Percentiles rank a stretch among this genome's conserved stretches.
Evolutionary conservation across 192 early-diverging fungal species (phyloP).

Genomic region (Haplosporangium gracile): DNA sequence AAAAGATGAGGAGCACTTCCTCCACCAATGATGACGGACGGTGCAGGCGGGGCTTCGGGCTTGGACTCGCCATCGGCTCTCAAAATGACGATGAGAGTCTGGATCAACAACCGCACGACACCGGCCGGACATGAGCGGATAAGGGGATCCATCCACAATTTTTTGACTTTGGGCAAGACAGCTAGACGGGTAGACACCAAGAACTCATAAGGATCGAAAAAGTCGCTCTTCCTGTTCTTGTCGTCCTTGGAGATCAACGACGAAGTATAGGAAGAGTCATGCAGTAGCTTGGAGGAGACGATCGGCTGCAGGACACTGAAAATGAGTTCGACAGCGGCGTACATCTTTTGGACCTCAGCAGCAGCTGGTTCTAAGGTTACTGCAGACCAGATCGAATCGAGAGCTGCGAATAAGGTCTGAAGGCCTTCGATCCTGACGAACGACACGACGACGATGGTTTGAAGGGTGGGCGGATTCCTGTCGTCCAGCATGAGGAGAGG

Average conservation of each 20-base stretch:
- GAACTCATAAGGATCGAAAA: conserved; percentile 81
- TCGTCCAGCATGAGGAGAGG: conserved; percentile 74
- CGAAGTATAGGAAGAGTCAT: conserved; percentile 80
- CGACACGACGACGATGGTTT: conserved; percentile 70
- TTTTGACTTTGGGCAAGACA: conserved; percentile 68
- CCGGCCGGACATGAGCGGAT: conserved; percentile 64
- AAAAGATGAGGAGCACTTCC: conserved; percentile 40
- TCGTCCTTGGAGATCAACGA: conserved; percentile 63
- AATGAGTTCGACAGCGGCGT: conserved; percentile 67
- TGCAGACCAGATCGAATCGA: conserved; percentile 62
- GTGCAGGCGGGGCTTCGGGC: conserved; percentile 36
- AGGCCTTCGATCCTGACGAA: conserved; percentile 74
- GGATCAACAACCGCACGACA: conserved; percentile 72
- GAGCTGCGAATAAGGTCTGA: conserved; percentile 58
- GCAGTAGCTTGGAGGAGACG: conserved; percentile 78
- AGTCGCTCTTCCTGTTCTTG: conserved; percentile 63
- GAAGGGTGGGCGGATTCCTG: conserved; percentile 66
- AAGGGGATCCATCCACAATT: conserved; percentile 72
- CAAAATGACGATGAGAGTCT: conserved; percentile 75
- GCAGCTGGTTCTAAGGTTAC: conserved; percentile 29
- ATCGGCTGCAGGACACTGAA: conserved; percentile 76
- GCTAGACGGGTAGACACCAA: conserved; percentile 70
- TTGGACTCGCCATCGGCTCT: conserved; percentile 79
- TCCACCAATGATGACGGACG: conserved; percentile 24
- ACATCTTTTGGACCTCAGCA: conserved; percentile 55